Conservation (phyloP, 768 basidiomycete genomes). For the Chlorophyllum brunneum region DNA sequence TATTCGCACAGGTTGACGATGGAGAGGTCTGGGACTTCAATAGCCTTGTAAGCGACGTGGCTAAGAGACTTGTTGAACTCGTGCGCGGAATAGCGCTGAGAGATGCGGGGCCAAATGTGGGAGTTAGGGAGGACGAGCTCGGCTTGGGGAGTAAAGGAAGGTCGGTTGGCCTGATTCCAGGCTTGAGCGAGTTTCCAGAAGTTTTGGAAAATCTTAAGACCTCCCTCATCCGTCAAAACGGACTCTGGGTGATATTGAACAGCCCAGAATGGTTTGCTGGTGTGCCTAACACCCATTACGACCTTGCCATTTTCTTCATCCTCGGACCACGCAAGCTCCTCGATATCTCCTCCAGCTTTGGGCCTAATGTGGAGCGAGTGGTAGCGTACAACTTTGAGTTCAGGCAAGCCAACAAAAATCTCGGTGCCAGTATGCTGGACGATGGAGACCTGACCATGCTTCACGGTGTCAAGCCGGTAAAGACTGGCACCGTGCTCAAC, state of each 20-base stretch:
- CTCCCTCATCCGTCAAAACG: conserved; percentile 65
- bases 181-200: conserved; percentile 67
- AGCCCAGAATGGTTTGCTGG: conserved; percentile 70
- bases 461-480: conserved; percentile 36
- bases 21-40: conserved; percentile 40
- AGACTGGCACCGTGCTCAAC: conserved; percentile 60
- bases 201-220: conserved; percentile 63
- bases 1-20: conserved; percentile 53
- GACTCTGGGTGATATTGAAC: conserved; percentile 92
- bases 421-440: conserved; percentile 56
- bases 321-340: conserved; percentile 69
- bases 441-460: conserved; percentile 48
- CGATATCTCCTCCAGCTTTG: conserved; percentile 42
- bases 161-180: conserved; percentile 43
- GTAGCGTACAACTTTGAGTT: conserved; percentile 66
- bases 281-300: conserved; percentile 73
- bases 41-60: conserved; percentile 27
- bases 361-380: conserved; percentile 70
- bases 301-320: conserved; percentile 68
- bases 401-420: conserved; percentile 55
- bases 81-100: conserved; percentile 21
- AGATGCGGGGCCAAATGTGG: conserved; percentile 54
- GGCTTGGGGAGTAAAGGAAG: conserved; percentile 37
- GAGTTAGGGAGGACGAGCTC: conserved; percentile 32
- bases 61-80: conserved; percentile 17